Evolutionary conservation across 2,329 filamentous ascomycete species (phyloP), one percentile per base, ranked within the genome.

Genomic region (Fusarium dlaminii): DNA sequence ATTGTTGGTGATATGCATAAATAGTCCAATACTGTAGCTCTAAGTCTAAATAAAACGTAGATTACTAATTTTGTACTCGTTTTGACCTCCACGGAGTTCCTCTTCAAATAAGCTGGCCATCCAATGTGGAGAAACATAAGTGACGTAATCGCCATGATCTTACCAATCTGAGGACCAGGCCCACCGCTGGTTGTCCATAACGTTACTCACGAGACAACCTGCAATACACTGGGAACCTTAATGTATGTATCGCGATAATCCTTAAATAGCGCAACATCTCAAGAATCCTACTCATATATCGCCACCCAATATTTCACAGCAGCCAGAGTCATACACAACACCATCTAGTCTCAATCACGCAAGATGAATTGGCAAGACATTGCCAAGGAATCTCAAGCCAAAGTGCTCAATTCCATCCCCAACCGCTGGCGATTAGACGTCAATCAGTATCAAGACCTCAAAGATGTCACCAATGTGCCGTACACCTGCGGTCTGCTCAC

Each of bases 261-360:
- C 10, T 49, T 30, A 15, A 48, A 30, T 22, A 22, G 3, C 6
- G 13, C 12, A 24, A 24, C 4, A 6, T 24, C 4, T 8, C 8
- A 15, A 20, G 1, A 24, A 24, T 4, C 3, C 2, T 51, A 7
- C 3, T 13, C 11, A 18, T 4, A 30, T 30, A n/a, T 32, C 8
- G 4, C 22, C 15, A 17, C 3, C 11, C 8, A 18, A 15, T 18
- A 2, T 2, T 12, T 24, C n/a, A 3, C 18, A 36, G 1, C n/a
- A 20, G 5, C 18, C 3, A 4, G 18, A 20, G 18, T 8, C 18
- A 27, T 6, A 52, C 17, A 24, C 18, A 15, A 3, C 13, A 24
- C 7, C 18, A 17, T 18, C 18, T 5, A 0, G 14, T 3, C 24
- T 40, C 24, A 2, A 7, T 17, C 10, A 0, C 18, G n/a, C 1